Evolutionary conservation across 2,329 filamentous ascomycete genomes (phyloP).

Genomic region (Diaporthe eres): DNA sequence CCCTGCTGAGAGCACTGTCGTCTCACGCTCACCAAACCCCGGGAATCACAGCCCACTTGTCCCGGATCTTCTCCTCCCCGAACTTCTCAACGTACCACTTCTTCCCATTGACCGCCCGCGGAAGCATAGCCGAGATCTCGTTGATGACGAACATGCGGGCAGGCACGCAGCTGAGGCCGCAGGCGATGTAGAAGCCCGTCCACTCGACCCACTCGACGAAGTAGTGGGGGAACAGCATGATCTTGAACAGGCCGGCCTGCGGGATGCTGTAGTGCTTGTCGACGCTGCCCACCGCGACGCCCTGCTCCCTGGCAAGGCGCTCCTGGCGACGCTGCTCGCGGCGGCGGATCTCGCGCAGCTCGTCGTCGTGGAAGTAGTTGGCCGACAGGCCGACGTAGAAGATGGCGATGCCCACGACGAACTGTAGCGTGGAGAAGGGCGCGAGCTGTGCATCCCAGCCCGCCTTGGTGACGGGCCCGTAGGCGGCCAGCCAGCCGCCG

Average conservation of each 20-base stretch:
- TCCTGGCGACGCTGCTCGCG: slow-evolving; percentile 74
- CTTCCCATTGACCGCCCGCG: slow-evolving; percentile 84
- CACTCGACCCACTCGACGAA: slow-evolving; percentile 98
- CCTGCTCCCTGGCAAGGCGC: slow-evolving; percentile 53
- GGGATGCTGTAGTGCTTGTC: slow-evolving; percentile 92
- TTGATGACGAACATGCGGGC: slow-evolving; percentile 88
- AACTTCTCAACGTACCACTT: slow-evolving; percentile 92
- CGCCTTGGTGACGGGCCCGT: slow-evolving; percentile 75
- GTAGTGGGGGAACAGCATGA: slow-evolving; percentile 92
- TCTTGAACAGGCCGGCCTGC: slow-evolving; percentile 83
- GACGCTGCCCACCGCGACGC: slow-evolving; percentile 59
- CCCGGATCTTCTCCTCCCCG: slow-evolving; percentile 83
- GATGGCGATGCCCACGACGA: slow-evolving; percentile 76
- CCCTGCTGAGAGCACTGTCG: neutral
- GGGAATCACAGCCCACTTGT: slow-evolving; percentile 79
- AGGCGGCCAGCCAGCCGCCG: slow-evolving; percentile 85
- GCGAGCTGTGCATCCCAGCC: slow-evolving; percentile 62
- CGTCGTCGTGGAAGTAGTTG: slow-evolving; percentile 93
- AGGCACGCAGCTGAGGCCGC: slow-evolving; percentile 77
- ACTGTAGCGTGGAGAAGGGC: slow-evolving; percentile 58
- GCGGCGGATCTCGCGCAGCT: slow-evolving; percentile 87
- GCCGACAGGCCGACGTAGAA: slow-evolving; percentile 83
- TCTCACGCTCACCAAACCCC: slow-evolving; percentile 56
- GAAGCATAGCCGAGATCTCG: slow-evolving; percentile 90
- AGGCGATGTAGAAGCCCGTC: slow-evolving; percentile 87